These are phyloP conservation scores for Russula ochroleuca DNA, from an alignment of 768 basidiomycete genomes.

Conservation along the genomic window DNA sequence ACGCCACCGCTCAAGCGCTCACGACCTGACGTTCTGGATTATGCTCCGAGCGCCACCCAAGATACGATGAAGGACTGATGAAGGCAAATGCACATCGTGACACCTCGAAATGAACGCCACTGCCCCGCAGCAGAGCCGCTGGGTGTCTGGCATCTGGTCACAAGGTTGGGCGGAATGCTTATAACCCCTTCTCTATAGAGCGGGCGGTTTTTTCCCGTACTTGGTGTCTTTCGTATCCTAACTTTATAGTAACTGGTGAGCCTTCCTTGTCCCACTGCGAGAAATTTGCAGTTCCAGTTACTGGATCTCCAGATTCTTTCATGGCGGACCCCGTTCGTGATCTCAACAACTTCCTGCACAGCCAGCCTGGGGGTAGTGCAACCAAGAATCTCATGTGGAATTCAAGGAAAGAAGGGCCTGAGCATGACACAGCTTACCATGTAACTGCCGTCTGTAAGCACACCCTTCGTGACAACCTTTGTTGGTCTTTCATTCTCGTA, in stretches of 20 bases:
- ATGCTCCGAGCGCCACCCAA: background rate
- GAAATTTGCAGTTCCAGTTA: background rate
- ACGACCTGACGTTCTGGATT: background rate
- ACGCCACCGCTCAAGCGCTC: background rate
- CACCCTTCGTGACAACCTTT: background rate
- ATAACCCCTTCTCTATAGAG: background rate
- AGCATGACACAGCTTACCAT: slow-evolving; percentile 2
- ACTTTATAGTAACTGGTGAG: background rate
- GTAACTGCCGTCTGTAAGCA: slow-evolving; percentile 20
- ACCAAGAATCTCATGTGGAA: slow-evolving; percentile 13
- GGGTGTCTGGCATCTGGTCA: too few relatives aligned
- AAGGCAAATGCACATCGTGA: background rate
- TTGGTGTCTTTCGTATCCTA: background rate
- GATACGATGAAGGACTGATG: too few relatives aligned
- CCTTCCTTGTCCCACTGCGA: too few relatives aligned
- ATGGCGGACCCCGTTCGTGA: slow-evolving; percentile 25
- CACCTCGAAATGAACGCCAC: background rate
- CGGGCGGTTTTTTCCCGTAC: too few relatives aligned
- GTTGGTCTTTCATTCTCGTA: background rate
- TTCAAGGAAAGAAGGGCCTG: slow-evolving; percentile 6
- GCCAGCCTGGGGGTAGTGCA: background rate
- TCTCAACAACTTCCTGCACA: slow-evolving; percentile 25
- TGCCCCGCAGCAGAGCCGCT: too few relatives aligned
- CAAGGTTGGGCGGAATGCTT: too few relatives aligned
- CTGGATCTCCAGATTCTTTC: background rate